These are phyloP conservation scores for Fusarium albosuccineum DNA, from an alignment of 2,329 filamentous ascomycete species.

Conservation along the genomic window DNA sequence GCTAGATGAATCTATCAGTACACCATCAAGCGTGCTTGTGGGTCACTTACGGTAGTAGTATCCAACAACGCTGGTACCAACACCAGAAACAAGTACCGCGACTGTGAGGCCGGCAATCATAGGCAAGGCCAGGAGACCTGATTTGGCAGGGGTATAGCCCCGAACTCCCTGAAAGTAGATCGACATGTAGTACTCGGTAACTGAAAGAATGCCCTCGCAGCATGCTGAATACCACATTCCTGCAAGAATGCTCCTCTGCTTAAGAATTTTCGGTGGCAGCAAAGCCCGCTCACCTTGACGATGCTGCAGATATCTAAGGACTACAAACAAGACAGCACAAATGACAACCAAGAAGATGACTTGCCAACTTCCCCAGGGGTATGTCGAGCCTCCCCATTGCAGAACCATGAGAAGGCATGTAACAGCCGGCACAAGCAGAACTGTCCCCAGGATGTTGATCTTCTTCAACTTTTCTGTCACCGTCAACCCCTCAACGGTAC, in stretches of 20 bases:
- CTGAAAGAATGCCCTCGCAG: constrained; percentile 36
- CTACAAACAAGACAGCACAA: constrained; percentile 18
- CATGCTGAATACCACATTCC: constrained; percentile 43
- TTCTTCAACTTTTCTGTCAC: constrained; percentile 36
- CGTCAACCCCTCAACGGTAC: neutral
- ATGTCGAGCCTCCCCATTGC: constrained; percentile 42
- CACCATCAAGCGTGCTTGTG: rapidly evolving
- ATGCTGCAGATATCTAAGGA: constrained; percentile 37
- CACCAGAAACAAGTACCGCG: constrained; percentile 35
- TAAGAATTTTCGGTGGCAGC: constrained; percentile 33
- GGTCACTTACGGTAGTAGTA: constrained; percentile 42
- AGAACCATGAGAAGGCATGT: constrained; percentile 42
- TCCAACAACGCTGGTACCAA: constrained; percentile 38
- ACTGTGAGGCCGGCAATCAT: constrained; percentile 39
- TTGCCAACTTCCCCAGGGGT: constrained; percentile 40
- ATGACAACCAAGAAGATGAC: constrained; percentile 36
- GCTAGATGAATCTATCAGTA: constrained; percentile 22
- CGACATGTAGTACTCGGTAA: constrained; percentile 45
- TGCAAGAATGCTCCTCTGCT: constrained; percentile 42
- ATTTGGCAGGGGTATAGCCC: constrained; percentile 35
- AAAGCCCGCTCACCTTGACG: constrained; percentile 36
- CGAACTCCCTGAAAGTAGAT: constrained; percentile 45
- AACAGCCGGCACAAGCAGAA: constrained; percentile 31
- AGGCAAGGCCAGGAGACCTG: constrained; percentile 39
- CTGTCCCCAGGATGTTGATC: constrained; percentile 29